These are phyloP conservation scores for Aspergillus ochraceus DNA, from an alignment of 2,329 filamentous ascomycete species.

Conservation along the genomic window DNA sequence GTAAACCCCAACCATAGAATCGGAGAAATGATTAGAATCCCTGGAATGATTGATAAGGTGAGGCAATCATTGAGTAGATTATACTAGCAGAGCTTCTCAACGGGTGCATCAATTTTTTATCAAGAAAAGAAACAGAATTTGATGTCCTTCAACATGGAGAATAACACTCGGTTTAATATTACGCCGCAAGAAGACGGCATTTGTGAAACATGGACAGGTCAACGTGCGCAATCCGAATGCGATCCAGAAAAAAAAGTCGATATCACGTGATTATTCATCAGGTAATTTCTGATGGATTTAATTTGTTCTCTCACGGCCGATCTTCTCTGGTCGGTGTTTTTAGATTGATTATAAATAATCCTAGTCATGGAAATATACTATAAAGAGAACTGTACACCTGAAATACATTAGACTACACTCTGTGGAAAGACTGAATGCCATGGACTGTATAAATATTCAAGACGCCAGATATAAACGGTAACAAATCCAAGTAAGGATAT, in stretches of 20 bases:
- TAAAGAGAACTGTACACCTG: not conserved
- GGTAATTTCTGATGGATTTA: not conserved
- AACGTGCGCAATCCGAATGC: not conserved
- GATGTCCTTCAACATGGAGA: not conserved
- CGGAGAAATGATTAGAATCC: not conserved
- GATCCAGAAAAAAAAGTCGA: conserved; percentile 8
- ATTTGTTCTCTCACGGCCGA: not conserved
- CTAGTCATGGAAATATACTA: not conserved
- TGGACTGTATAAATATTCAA: conserved; percentile 14
- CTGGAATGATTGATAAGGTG: not conserved
- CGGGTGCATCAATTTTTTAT: not conserved
- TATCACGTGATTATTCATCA: conserved; percentile 12
- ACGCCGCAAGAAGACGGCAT: not conserved
- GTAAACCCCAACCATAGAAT: not conserved
- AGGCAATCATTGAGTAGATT: not conserved
- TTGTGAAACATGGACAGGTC: not conserved
- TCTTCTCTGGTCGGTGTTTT: not conserved
- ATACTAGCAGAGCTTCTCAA: not conserved
- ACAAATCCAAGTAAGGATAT: conserved; percentile 25
- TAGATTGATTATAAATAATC: not conserved
- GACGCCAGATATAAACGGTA: conserved; percentile 19
- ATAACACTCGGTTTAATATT: not conserved
- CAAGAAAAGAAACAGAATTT: not conserved
- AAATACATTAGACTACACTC: conserved; percentile 3
- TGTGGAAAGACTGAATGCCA: conserved; percentile 10